Base-by-base conservation (phyloP, 495 filamentous ascomycete species). In the Aspergillus egyptiacus region DNA sequence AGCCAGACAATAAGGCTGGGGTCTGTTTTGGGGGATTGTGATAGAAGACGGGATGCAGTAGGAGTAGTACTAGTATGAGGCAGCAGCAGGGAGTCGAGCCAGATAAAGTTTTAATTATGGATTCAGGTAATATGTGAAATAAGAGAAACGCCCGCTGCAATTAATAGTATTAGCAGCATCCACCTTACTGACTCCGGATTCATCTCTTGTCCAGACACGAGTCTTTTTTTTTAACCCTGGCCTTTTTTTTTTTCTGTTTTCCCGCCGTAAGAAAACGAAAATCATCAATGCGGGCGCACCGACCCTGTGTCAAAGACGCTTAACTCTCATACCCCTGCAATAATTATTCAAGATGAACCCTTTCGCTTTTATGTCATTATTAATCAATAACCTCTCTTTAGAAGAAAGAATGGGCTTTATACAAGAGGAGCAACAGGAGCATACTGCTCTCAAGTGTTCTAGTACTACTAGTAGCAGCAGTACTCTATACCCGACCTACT, bases 241-340 rank as follows among this genome's bases (percentile, higher is more conserved):
- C 24, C 19, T 46, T 37, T 48, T 20, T 37, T 20, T 37, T 48
- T 50, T 50, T 51, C 44, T 51, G 48, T 14, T 44, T 48, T 56
- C 53, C 53, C 53, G 53, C 48, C 53, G 48, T 56, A 51, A 51
- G 53, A 51, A 56, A 35, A 22, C 39, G 46, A 54, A 51, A 55
- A 51, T 55, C 34, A 24, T 19, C 30, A 11, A 31, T 51, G 48
- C 38, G 25, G 5, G 24, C 40, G 38, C 48, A 36, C 39, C 48
- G 31, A 37, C 48, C 11, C 32, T 23, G 19, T 8, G 7, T 10
- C 19, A 17, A 43, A 37, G 23, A 36, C 31, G 32, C 20, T 34
- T 37, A 22, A 44, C 19, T 33, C 17, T 44, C 31, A 20, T 23
- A 11, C 2, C 15, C 19, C 23, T 27, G 28, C 14, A 24, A 24